Evolutionary conservation across 1,284 basidiomycete genomes (phyloP).

Genomic region (Austroboletus novae-zelandiae): DNA sequence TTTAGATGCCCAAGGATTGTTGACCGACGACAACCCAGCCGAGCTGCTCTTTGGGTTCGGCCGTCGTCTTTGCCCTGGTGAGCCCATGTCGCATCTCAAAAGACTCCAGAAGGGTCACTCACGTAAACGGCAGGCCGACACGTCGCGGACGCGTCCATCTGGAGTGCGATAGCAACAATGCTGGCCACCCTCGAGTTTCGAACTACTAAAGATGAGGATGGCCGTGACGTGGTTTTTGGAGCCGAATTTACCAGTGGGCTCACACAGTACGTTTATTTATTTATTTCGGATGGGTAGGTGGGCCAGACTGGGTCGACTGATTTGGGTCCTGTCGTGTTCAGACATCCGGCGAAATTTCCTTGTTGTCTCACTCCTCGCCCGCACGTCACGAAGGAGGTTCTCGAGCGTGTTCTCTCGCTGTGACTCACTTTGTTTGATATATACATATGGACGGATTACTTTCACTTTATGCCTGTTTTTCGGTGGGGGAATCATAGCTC

Average conservation of each 20-base stretch:
- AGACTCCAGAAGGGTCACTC: background rate
- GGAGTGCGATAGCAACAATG: slow-evolving; percentile 17
- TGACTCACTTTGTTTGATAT: too few relatives aligned
- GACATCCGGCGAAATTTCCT: too few relatives aligned
- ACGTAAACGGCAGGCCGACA: slow-evolving; percentile 8
- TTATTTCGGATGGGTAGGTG: too few relatives aligned
- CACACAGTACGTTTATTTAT: slow-evolving; percentile 5
- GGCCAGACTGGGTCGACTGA: too few relatives aligned
- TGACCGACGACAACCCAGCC: slow-evolving; percentile 11
- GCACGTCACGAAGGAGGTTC: too few relatives aligned
- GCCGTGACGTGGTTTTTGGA: slow-evolving; percentile 9
- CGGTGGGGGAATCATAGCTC: too few relatives aligned
- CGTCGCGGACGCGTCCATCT: too few relatives aligned
- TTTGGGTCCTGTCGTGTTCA: too few relatives aligned
- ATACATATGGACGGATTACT: too few relatives aligned
- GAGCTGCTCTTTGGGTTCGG: slow-evolving; percentile 21
- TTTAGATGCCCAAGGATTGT: slow-evolving; percentile 10
- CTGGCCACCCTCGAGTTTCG: slow-evolving; percentile 16
- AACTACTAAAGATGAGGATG: slow-evolving; percentile 11
- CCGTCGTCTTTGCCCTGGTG: slow-evolving; percentile 18
- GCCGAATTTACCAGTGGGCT: slow-evolving; percentile 6
- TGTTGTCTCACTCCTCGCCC: too few relatives aligned
- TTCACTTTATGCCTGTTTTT: too few relatives aligned
- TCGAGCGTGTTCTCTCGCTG: too few relatives aligned
- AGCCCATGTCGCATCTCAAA: background rate